phyloP scores from a whole-genome alignment of 148 eudicot genomes.

The Rhododendron ferrugineum region DNA sequence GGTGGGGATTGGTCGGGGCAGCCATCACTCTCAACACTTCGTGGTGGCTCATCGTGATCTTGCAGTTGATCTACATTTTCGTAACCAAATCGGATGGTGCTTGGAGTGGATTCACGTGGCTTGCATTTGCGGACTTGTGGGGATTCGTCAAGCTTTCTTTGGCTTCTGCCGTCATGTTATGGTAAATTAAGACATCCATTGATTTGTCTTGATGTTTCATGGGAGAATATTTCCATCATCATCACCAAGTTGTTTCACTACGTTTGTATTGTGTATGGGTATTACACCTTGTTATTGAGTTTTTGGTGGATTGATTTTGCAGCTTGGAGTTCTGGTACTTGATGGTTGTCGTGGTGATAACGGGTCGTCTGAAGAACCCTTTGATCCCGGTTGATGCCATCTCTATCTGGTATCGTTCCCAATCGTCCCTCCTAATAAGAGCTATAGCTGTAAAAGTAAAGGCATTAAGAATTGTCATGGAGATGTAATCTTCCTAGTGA shows the following conservation, averaged over 20 bases:
- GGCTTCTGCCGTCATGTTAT: slow-evolving; percentile 81
- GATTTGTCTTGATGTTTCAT: neutral
- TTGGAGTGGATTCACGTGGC: slow-evolving; percentile 72
- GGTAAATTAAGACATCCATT: slow-evolving; percentile 27
- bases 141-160: slow-evolving; percentile 66
- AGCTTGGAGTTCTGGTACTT: slow-evolving; percentile 92
- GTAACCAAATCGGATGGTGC: slow-evolving; percentile 68
- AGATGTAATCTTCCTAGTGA: neutral
- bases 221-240: neutral
- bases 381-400: slow-evolving; percentile 73
- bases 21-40: slow-evolving; percentile 60
- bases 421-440: neutral
- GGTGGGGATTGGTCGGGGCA: slow-evolving; percentile 70
- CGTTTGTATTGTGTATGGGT: neutral
- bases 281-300: neutral
- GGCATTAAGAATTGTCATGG: neutral
- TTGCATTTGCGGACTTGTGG: slow-evolving; percentile 67
- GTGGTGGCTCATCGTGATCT: slow-evolving; percentile 69
- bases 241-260: neutral
- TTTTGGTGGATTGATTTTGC: slow-evolving; percentile 14
- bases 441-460: neutral
- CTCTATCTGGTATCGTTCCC: slow-evolving; percentile 39
- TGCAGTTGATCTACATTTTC: slow-evolving; percentile 53
- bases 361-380: slow-evolving; percentile 58
- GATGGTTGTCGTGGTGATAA: slow-evolving; percentile 61